Evolutionary conservation across 1,284 basidiomycete species (phyloP).

Genomic region (Apiotrichum siamense): DNA sequence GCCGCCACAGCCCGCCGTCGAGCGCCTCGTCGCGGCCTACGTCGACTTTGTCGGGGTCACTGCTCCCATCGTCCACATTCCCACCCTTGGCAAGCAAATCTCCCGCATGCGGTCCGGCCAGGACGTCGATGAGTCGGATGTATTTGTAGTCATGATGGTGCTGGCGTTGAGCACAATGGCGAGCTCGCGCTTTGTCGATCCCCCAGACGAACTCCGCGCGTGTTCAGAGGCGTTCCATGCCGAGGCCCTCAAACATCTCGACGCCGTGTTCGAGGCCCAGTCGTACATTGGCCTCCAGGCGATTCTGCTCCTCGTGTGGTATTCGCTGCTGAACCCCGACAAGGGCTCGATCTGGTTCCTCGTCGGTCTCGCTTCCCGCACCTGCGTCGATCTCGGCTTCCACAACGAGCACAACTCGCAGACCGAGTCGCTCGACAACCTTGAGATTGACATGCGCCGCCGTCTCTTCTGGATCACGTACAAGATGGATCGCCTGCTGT

Average conservation of each 20-base stretch:
- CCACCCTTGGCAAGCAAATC: conserved; percentile 45
- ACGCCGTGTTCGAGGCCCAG: conserved; percentile 46
- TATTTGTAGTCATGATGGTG: conserved; percentile 50
- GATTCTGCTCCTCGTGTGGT: conserved; percentile 47
- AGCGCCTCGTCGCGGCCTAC: conserved; percentile 48
- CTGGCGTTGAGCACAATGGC: conserved; percentile 49
- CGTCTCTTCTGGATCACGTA: conserved; percentile 48
- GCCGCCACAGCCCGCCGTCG: conserved; percentile 47
- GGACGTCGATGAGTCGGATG: conserved; percentile 44
- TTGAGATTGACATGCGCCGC: conserved; percentile 48
- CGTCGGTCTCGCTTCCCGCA: conserved; percentile 46
- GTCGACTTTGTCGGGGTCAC: conserved; percentile 49
- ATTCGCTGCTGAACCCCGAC: conserved; percentile 48
- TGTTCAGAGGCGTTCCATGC: conserved; percentile 49
- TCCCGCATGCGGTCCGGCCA: conserved; percentile 35
- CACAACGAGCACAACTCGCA: conserved; percentile 47
- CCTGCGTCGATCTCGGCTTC: conserved; percentile 48
- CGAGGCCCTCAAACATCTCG: conserved; percentile 48
- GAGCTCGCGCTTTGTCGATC: conserved; percentile 46
- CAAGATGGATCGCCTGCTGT: conserved; percentile 48
- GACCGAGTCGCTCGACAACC: conserved; percentile 39
- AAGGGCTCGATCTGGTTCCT: conserved; percentile 50
- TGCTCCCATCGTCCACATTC: conserved; percentile 48
- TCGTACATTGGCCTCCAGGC: conserved; percentile 48
- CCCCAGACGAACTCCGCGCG: conserved; percentile 47